phyloP scores from a whole-genome alignment of 768 basidiomycete species.

The Coprinellus aureogranulatus region DNA sequence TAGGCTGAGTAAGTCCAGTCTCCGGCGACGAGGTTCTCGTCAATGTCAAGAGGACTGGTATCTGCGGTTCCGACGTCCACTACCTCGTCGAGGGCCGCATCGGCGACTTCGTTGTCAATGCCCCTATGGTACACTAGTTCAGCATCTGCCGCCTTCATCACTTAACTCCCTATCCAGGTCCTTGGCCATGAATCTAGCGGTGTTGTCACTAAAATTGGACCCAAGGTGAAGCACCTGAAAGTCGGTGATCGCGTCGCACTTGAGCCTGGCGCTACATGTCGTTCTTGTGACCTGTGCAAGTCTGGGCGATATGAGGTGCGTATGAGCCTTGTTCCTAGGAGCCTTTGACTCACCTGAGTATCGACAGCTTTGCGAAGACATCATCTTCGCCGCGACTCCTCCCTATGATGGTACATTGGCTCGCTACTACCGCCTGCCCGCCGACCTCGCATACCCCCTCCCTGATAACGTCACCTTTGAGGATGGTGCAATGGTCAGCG shows the following conservation, averaged over 20 bases:
- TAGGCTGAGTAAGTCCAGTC: constrained; percentile 38
- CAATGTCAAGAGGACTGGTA: constrained; percentile 90
- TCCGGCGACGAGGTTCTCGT: constrained; percentile 78
- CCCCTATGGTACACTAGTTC: constrained; percentile 71
- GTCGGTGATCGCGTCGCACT: constrained; percentile 86
- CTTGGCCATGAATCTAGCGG: constrained; percentile 94
- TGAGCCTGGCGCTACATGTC: constrained; percentile 87
- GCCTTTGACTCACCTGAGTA: not conserved
- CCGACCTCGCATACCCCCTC: constrained; percentile 79
- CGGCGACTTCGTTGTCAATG: constrained; percentile 74
- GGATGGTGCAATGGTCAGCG: constrained; percentile 86
- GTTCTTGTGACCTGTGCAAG: constrained; percentile 81
- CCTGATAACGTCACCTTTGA: constrained; percentile 84
- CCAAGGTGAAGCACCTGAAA: constrained; percentile 71
- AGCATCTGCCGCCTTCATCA: not conserved
- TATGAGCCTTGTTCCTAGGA: not conserved
- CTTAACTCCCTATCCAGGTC: constrained; percentile 45
- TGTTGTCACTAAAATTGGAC: constrained; percentile 72
- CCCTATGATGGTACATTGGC: constrained; percentile 89
- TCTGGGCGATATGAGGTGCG: constrained; percentile 75
- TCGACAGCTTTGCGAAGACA: constrained; percentile 74
- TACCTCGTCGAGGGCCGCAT: constrained; percentile 78
- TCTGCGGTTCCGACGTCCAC: constrained; percentile 90
- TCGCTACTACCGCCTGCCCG: constrained; percentile 83
- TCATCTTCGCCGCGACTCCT: constrained; percentile 90